Conservation (phyloP, 1,284 basidiomycete genomes). For the Limonomyces culmigenus region DNA sequence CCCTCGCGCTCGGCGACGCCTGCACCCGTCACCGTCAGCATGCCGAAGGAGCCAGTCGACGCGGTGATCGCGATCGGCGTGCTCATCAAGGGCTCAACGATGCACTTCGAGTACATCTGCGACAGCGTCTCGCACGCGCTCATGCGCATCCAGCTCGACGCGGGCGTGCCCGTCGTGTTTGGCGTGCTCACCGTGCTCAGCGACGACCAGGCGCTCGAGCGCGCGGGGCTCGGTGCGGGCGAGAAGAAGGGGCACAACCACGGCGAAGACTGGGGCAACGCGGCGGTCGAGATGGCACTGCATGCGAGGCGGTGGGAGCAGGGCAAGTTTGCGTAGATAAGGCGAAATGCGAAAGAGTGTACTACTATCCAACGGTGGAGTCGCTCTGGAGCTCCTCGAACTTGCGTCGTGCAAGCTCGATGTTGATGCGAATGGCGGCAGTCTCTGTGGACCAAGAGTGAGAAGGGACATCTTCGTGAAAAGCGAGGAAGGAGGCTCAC, state of each 20-base stretch:
- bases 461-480: no score
- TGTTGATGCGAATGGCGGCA: constrained; percentile 70
- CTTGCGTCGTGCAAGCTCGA: constrained; percentile 63
- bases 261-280: constrained; percentile 91
- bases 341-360: neutral
- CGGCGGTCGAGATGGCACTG: constrained; percentile 85
- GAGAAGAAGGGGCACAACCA: constrained; percentile 74
- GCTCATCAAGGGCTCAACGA: constrained; percentile 92
- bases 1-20: constrained; percentile 32
- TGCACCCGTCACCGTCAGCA: constrained; percentile 10
- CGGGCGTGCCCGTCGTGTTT: constrained; percentile 90
- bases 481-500: constrained; percentile 26
- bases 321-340: constrained; percentile 40
- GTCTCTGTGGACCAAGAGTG: constrained; percentile 40
- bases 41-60: constrained; percentile 64
- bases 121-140: constrained; percentile 84
- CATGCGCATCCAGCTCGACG: constrained; percentile 89
- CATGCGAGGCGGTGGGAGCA: constrained; percentile 60
- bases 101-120: constrained; percentile 99
- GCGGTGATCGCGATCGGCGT: constrained; percentile 95
- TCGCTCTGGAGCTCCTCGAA: constrained; percentile 73
- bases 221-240: constrained; percentile 68
- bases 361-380: constrained; percentile 19
- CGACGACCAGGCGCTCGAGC: constrained; percentile 88
- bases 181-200: constrained; percentile 88